Evolutionary conservation across 441 rosid species (phyloP).

Genomic region (Euphorbia schlechtendalii): DNA sequence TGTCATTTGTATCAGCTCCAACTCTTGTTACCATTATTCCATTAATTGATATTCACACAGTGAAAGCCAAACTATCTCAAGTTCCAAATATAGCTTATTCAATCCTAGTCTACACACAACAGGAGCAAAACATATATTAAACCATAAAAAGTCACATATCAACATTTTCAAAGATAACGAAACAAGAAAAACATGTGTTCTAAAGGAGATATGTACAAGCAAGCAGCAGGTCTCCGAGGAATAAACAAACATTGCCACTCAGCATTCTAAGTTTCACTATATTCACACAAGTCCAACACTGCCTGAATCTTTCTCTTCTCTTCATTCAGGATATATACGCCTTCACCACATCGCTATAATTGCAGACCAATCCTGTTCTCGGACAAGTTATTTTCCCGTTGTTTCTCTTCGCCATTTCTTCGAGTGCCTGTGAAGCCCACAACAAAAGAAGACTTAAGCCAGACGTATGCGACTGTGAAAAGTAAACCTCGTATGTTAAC

Average conservation of each 20-base stretch:
- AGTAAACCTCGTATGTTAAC: neutral
- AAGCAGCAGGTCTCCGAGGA: slow-evolving; percentile 5
- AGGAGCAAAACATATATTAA: neutral
- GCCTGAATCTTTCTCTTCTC: neutral
- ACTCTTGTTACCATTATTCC: too few species aligned
- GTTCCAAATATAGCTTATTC: too few species aligned
- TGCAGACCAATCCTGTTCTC: slow-evolving; percentile 54
- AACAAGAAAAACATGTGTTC: neutral
- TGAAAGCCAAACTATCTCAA: too few species aligned
- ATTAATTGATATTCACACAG: too few species aligned
- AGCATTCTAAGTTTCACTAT: neutral
- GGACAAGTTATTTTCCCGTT: slow-evolving; percentile 74
- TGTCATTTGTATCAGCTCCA: too few species aligned
- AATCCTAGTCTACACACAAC: too few species aligned
- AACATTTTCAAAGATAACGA: too few species aligned
- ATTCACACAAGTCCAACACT: slow-evolving; percentile 11
- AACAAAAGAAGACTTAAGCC: neutral
- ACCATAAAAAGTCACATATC: neutral
- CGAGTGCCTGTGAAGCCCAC: slow-evolving; percentile 58
- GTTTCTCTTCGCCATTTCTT: slow-evolving; percentile 83
- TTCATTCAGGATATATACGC: slow-evolving; percentile 64
- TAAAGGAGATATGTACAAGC: neutral
- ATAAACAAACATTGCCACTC: neutral
- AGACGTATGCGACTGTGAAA: too few species aligned
- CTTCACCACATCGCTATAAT: slow-evolving; percentile 64